Base-by-base conservation (phyloP, 1,139 yeast genomes). In the Wickerhamomyces sp. region DNA sequence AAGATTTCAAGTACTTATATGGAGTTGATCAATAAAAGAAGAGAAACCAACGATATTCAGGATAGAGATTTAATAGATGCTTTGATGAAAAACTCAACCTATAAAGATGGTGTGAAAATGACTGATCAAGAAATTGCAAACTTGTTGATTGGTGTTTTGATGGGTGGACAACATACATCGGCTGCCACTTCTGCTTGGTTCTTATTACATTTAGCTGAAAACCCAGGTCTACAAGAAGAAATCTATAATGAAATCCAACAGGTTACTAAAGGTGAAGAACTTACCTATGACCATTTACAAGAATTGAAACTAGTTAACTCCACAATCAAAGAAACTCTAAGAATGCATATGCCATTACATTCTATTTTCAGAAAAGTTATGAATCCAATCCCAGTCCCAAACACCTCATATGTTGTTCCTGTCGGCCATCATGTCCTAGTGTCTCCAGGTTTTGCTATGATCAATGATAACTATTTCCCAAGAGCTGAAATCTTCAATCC, bases 91-190 rank as follows among this genome's bases (percentile, higher is more conserved):
- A 75, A 75, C 58, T 84, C 93, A 39, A 81, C 89, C 50, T 93
- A 93, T 71, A 90, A 87, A 66, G 99, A 93, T 63, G 99, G 99
- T 56, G 81, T 82, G 40, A 76, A 78, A 60, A 90, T 93, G 97
- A 84, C 96, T 36, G 99, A 94, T 65, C 84, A 84, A 64, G 96
- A 93, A 70, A 89, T 93, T 63, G 95, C 98, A 37, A 86, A 91
- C 68, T 75, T 94, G 65, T 75, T 90, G 68, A 93, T 93, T 67
- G 99, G 98, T 65, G 83, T 94, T 46, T 76, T 94, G 53, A 93
- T 93, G 99, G 99, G 99, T 58, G 99, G 99, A 51, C 99, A 93
- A 72, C 99, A 93, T 68, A 94, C 99, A 31, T 86, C 96, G 57
- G 95, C 98, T 41, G 79, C 98, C 29, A 93, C 99, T 27, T 87